Base-by-base conservation (phyloP, 2,329 filamentous ascomycete species). In the Colletotrichum sp. region DNA sequence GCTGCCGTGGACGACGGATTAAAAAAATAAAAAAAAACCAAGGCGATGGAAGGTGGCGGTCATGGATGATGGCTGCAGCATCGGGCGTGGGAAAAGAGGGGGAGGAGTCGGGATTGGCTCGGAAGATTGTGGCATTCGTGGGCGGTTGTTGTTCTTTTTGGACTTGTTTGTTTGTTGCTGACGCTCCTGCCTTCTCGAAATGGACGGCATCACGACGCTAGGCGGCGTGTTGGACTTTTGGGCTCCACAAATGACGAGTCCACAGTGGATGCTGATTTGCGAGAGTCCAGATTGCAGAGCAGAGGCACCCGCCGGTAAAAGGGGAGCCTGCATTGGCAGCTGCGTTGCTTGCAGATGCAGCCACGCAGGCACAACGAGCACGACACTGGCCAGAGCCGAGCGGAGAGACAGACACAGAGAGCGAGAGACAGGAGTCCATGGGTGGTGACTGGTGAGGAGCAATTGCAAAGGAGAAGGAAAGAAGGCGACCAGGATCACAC, bases 161-260 rank as follows among this genome's bases (percentile, higher is more conserved):
- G 44, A 15, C 44, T 44, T 49, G 44, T 71, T 62, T 71, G 57
- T 76, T 72, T 76, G 73, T 49, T 69, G 57, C 44, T 60, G 34
- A 73, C 64, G 44, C 34, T 64, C 34, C 44, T 74, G 30, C 44
- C 59, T 74, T 74, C 74, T 69, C 70, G 24, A 74, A 73, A 73
- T 57, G 74, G 74, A 76, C 65, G 74, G 60, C 74, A 65, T 59
- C 74, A 74, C 64, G 49, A 76, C 70, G 74, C 74, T 74, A 76
- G 59, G 60, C 28, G 21, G 69, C 55, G 30, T 57, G 12, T 59
- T 75, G 67, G 67, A 44, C 62, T 34, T 32, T 52, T 30, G 28
- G 36, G 34, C 34, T 8, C 64, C 70, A 65, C 59, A 34, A 65
- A 49, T 16, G 13, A 21, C 26, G 15, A 59, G 59, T 16, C 44